Base-by-base conservation (phyloP, 768 basidiomycete genomes). In the Galerina sulciceps region DNA sequence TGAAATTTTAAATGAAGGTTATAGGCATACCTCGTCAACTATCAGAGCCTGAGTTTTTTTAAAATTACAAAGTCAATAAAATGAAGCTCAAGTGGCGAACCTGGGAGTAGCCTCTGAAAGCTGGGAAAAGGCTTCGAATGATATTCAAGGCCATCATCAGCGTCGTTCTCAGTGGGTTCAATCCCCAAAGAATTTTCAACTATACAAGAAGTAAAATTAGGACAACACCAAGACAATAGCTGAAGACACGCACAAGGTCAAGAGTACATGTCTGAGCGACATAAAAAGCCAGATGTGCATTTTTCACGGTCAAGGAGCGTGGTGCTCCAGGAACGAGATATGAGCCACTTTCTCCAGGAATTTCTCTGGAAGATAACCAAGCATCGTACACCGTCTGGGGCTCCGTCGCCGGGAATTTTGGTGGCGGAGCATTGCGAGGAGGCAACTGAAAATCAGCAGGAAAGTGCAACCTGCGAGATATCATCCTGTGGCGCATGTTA, bases 41-140 rank as follows among this genome's bases (percentile, higher is more conserved):
- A 93, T 90, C 71, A 91, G 74, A 53, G 91, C 91, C 80, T 85
- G 65, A 56, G 71, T 51, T 68, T 63, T 57, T 65, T 69, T n/a
- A n/a, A 65, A 61, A 58, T 57, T 62, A 55, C 59, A 49, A 50
- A 53, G 56, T 35, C 57, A 51, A 52, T 41, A 49, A 52, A 62
- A 37, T 52, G 48, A 34, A 54, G 36, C 51, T 46, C 53, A 58
- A 56, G 40, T 54, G 61, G 70, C 75, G 55, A 58, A 82, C 83
- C 75, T 93, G 92, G 9, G 92, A 92, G 77, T 91, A 93, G 60
- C 90, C 88, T 74, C 90, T 84, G 72, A 90, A 89, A 10, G 91
- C 92, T 36, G 91, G 91, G 68, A 93, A 86, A 58, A 89, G 75
- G 60, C 90, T 92, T 64, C 90, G 84, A 57, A 87, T 65, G 51